Conservation (phyloP, 768 basidiomycete genomes). For the Tricholoma sp. region DNA sequence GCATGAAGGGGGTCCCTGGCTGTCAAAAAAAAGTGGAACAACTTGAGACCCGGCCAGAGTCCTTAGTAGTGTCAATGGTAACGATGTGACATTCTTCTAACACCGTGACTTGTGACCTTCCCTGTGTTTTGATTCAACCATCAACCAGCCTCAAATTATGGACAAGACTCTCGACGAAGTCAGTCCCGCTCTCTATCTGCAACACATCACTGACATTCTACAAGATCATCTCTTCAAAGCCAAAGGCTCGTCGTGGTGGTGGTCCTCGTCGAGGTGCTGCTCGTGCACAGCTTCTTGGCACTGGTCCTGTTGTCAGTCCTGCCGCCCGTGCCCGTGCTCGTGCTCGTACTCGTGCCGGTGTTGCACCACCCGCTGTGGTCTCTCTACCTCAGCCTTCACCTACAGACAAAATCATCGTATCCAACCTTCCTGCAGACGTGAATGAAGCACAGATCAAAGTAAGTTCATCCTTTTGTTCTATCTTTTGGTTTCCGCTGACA, state of each 20-base stretch:
- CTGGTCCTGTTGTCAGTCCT: constrained; percentile 35
- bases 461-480: constrained; percentile 16
- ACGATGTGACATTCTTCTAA: background rate
- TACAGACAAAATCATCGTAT: constrained; percentile 92
- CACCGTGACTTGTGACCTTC: background rate
- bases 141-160: constrained; percentile 40
- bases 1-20: background rate
- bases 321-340: constrained; percentile 48
- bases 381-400: constrained; percentile 27
- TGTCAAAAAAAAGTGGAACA: too few species aligned
- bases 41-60: too few species aligned
- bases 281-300: constrained; percentile 61
- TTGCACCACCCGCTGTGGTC: constrained; percentile 30
- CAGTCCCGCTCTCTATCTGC: constrained; percentile 20
- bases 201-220: constrained; percentile 17
- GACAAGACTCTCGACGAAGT: constrained; percentile 86
- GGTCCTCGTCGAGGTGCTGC: constrained; percentile 39
- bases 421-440: constrained; percentile 89
- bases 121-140: constrained; percentile 4
- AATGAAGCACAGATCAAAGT: constrained; percentile 94
- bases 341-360: constrained; percentile 36
- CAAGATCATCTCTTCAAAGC: constrained; percentile 67
- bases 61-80: background rate
- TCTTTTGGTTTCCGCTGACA: background rate
- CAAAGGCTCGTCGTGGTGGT: constrained; percentile 42